phyloP scores from a whole-genome alignment of 345 rosid species.

The Sisymbrium irio region DNA sequence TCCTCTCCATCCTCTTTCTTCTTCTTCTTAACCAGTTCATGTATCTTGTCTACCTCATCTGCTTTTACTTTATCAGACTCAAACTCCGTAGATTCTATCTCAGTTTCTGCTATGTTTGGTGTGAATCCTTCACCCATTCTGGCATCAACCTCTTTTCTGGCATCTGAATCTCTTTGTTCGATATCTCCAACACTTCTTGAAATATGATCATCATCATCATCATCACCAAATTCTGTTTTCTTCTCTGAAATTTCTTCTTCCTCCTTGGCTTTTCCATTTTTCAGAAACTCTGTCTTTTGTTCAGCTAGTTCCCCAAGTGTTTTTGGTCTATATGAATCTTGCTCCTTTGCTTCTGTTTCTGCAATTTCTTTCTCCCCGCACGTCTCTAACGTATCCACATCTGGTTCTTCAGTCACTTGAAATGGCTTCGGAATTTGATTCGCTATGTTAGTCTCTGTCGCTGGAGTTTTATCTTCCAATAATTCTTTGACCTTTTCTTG shows the following conservation, averaged over 20 bases:
- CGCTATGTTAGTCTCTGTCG: neutral
- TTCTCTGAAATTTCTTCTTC: no score
- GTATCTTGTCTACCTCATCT: neutral
- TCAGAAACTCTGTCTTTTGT: no score
- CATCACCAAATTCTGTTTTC: neutral
- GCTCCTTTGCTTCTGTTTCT: neutral
- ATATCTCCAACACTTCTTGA: neutral
- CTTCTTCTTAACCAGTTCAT: slow-evolving; percentile 5
- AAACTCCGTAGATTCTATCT: neutral
- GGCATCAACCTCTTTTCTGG: neutral
- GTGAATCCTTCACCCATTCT: neutral
- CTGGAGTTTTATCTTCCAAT: slow-evolving; percentile 6
- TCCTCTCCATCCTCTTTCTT: neutral
- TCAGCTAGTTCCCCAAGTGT: no score
- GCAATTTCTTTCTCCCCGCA: neutral
- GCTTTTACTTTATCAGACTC: neutral
- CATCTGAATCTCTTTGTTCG: neutral
- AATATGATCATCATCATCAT: neutral
- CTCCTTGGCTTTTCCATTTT: no score
- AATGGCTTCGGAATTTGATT: neutral
- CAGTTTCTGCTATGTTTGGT: slow-evolving; percentile 5
- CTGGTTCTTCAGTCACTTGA: neutral
- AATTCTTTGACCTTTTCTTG: neutral
- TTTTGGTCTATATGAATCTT: slow-evolving; percentile 20
- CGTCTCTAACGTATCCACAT: neutral